Evolutionary conservation across 2,329 filamentous ascomycete species (phyloP).

Genomic region (Salinomyces thailandicus): DNA sequence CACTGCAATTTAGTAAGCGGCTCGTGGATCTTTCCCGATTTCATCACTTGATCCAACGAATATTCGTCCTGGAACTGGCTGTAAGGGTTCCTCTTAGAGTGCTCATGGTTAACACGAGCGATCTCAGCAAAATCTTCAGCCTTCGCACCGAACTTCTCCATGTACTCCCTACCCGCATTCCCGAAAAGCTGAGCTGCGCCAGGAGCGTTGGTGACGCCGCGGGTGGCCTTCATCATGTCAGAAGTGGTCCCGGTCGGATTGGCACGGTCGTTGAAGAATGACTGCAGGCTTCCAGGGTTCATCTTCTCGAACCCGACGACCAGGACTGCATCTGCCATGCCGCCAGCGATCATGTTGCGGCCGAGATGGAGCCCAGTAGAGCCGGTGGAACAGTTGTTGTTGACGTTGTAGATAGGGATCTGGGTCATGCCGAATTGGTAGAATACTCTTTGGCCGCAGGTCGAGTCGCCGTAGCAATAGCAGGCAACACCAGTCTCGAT

Average conservation of each 20-base stretch:
- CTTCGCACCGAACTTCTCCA: slow-evolving; percentile 81
- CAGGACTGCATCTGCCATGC: slow-evolving; percentile 58
- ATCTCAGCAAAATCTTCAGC: slow-evolving; percentile 89
- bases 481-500: slow-evolving; percentile 93
- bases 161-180: slow-evolving; percentile 87
- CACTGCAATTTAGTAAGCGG: slow-evolving; percentile 97
- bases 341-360: slow-evolving; percentile 65
- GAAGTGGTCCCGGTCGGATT: slow-evolving; percentile 64
- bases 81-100: slow-evolving; percentile 88
- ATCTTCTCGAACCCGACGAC: slow-evolving; percentile 98
- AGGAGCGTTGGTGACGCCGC: slow-evolving; percentile 71
- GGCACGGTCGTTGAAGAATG: slow-evolving; percentile 72
- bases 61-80: slow-evolving; percentile 96
- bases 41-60: slow-evolving; percentile 69
- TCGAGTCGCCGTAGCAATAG: slow-evolving; percentile 94
- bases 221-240: slow-evolving; percentile 72
- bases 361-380: slow-evolving; percentile 81
- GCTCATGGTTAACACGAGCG: slow-evolving; percentile 80
- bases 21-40: slow-evolving; percentile 65
- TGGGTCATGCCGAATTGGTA: slow-evolving; percentile 97
- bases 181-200: slow-evolving; percentile 90
- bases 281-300: slow-evolving; percentile 79
- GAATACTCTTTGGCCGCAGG: slow-evolving; percentile 81
- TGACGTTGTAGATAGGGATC: slow-evolving; percentile 95
- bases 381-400: slow-evolving; percentile 98